phyloP scores from a whole-genome alignment of 2,329 filamentous ascomycete genomes.

The Talaromyces sp. region DNA sequence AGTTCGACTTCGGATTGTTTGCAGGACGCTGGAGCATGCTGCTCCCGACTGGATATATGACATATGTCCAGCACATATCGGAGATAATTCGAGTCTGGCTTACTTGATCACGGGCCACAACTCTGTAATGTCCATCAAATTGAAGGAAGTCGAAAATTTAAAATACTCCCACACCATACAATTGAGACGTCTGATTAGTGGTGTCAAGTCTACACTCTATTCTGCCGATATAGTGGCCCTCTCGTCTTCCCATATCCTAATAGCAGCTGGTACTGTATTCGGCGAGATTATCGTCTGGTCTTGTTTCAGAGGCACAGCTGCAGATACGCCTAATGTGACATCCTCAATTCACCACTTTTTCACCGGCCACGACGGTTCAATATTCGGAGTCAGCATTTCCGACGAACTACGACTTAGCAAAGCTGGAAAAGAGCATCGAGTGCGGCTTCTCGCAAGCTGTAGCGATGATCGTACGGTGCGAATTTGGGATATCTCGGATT shows the following conservation, averaged over 20 bases:
- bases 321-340: slow-evolving; percentile 20
- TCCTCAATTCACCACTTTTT: slow-evolving; percentile 55
- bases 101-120: slow-evolving; percentile 84
- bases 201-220: slow-evolving; percentile 77
- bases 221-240: slow-evolving; percentile 71
- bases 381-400: slow-evolving; percentile 86
- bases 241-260: slow-evolving; percentile 58
- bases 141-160: slow-evolving; percentile 19
- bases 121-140: slow-evolving; percentile 59
- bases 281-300: slow-evolving; percentile 92
- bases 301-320: slow-evolving; percentile 45
- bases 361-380: slow-evolving; percentile 79
- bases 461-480: slow-evolving; percentile 91
- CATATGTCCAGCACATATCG: slow-evolving; percentile 45
- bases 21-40: slow-evolving; percentile 41
- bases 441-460: slow-evolving; percentile 77
- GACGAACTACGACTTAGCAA: slow-evolving; percentile 41
- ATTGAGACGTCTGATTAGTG: slow-evolving; percentile 45
- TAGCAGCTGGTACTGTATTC: slow-evolving; percentile 89
- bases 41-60: slow-evolving; percentile 77
- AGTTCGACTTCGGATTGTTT: slow-evolving; percentile 28
- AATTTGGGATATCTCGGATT: slow-evolving; percentile 76
- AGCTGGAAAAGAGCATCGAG: slow-evolving; percentile 35
- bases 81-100: slow-evolving; percentile 37
- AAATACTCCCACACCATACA: slow-evolving; percentile 27